Base-by-base conservation (phyloP, 495 filamentous ascomycete species). In the Penicillium paxilli region DNA sequence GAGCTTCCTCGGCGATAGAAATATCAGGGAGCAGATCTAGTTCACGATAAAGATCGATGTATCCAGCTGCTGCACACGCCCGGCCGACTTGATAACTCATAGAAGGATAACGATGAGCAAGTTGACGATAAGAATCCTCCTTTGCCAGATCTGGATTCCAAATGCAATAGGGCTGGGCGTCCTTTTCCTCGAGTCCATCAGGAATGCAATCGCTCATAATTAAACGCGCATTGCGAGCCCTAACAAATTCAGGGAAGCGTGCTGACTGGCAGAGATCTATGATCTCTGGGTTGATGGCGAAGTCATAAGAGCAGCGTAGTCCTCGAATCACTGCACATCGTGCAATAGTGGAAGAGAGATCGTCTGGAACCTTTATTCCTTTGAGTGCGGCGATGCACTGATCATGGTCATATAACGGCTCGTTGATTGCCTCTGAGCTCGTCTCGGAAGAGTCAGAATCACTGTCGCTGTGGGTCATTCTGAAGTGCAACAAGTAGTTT, bases 111-210 rank as follows among this genome's bases (percentile, higher is more conserved):
- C 47, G 50, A 7, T 44, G 25, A 3, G 25, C 44, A 12, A 73
- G 51, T 17, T 19, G 20, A 5, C 62, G 55, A 41, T 66, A 68
- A 1, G 69, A 69, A 17, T 54, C 50, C 48, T 71, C 66, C 19
- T 22, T 47, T 21, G 69, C 66, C 9, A 62, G 26, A 5, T 66
- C 52, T 16, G 68, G 68, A 47, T 71, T 40, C 68, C 68, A 73
- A 30, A 73, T 66, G 12, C 52, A 54, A 28, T 54, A 54, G 5
- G 52, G 52, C 12, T 9, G 14, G n/a, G 48, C 14, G 26, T 42
- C 16, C 16, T 51, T 7, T 14, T 26, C 10, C 4, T 28, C 25
- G 5, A 28, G 25, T 28, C 25, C 25, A 26, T 51, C 35, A 11
- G 48, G 48, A 38, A 51, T 40, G 7, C 20, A 12, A 41, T 51